Evolutionary conservation across 371 early-diverging fungal genomes (phyloP).

Genomic region (Lichtheimia ornata): DNA sequence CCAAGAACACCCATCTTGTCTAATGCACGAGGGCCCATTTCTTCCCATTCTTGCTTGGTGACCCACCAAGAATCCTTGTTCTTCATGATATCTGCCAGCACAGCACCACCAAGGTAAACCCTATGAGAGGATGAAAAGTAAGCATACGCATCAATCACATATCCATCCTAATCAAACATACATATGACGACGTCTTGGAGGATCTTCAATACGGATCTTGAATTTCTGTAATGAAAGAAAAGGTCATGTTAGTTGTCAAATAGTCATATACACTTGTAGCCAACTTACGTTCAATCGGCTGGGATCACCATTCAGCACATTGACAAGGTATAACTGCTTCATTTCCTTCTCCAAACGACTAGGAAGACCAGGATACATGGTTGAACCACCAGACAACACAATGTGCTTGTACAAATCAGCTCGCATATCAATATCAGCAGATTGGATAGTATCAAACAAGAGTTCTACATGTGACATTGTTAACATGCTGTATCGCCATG

Average conservation of each 20-base stretch:
- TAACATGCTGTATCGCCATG: not conserved
- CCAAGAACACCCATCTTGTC: slow-evolving; percentile 67
- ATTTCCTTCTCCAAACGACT: slow-evolving; percentile 96
- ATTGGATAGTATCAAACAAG: slow-evolving; percentile 88
- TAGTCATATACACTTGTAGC: no score
- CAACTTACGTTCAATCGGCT: slow-evolving; percentile 76
- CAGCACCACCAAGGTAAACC: slow-evolving; percentile 98
- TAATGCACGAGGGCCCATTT: slow-evolving; percentile 83
- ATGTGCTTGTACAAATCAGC: slow-evolving; percentile 95
- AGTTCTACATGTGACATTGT: slow-evolving; percentile 61
- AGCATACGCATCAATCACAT: not conserved
- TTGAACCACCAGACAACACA: slow-evolving; percentile 96
- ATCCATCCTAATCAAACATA: slow-evolving; percentile 10
- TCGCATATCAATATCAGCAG: slow-evolving; percentile 92
- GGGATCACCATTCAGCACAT: slow-evolving; percentile 84
- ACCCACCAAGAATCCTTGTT: slow-evolving; percentile 92
- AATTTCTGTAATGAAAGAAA: slow-evolving; percentile 71
- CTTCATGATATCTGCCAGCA: slow-evolving; percentile 95
- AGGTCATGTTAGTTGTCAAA: not conserved
- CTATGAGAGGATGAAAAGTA: slow-evolving; percentile 7
- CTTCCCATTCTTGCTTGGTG: slow-evolving; percentile 92
- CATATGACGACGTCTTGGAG: slow-evolving; percentile 97
- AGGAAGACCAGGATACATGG: slow-evolving; percentile 98
- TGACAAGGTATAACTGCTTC: slow-evolving; percentile 92
- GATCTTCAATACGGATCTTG: slow-evolving; percentile 96